Base-by-base conservation (phyloP, 176 grass and related monocot genomes). In the Musa itinerans region DNA sequence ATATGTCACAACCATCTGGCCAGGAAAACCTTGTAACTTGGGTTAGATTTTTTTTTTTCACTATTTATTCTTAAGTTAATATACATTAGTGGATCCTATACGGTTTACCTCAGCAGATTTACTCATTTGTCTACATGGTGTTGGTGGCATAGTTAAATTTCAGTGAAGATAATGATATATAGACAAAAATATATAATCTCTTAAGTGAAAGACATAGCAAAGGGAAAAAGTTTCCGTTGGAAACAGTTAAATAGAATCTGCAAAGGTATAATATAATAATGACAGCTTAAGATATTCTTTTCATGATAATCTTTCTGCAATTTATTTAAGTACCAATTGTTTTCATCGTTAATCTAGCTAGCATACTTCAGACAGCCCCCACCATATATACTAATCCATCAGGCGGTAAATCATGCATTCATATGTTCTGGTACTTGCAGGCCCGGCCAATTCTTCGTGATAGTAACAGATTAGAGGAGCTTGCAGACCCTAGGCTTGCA, bases 11-110 rank as follows among this genome's bases (percentile, higher is more conserved):
- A 82, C 89, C 96, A 62, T 89, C 89, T 81, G 96, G 96, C 74
- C 89, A 99, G 81, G 96, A 99, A 78, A 99, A 92, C 75, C 85
- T 99, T 77, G 96, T 95, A 29, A 92, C 91, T 78, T 99, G 96
- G 96, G 96, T 99, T 75, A 78, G 81, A 82, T 43, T 43, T 70
- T 76, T 85, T 76, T 85, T 66, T 81, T 75, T 87, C 68, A 16
- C 72, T 5, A 11, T 74, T 74, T 55, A 73, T 9, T 16, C 9
- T 54, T 24, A 16, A 27, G 19, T 21, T 2, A 16, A 2, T 16
- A 11, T 56, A 0, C 5, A 22, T 22, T 12, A 53, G 3, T 54
- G 69, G 29, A 72, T 53, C 51, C 34, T 22, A 0, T 23, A 52
- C 24, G 3, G 8, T 53, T 17, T 48, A 48, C 4, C 9, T 69